phyloP scores from a whole-genome alignment of 2,329 filamentous ascomycete genomes.

The Fusarium irregulare region DNA sequence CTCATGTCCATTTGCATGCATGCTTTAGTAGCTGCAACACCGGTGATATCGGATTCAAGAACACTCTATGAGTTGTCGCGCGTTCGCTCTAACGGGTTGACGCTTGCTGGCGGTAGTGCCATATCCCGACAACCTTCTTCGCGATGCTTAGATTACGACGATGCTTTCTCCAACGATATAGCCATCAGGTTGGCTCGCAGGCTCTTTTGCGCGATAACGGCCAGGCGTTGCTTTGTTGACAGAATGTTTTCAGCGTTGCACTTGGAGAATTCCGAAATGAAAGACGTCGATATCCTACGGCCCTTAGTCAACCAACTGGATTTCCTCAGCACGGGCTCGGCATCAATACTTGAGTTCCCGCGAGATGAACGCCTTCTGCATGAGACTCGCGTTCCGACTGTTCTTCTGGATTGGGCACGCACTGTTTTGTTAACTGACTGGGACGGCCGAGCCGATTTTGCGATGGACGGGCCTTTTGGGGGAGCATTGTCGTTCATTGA shows the following conservation, averaged over 20 bases:
- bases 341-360: slow-evolving; percentile 61
- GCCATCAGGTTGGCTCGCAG: slow-evolving; percentile 69
- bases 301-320: slow-evolving; percentile 66
- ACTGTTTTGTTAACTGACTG: slow-evolving; percentile 82
- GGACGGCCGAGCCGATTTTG: slow-evolving; percentile 79
- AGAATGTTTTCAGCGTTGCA: slow-evolving; percentile 54
- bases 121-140: slow-evolving; percentile 59
- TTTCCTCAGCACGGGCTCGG: slow-evolving; percentile 58
- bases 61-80: slow-evolving; percentile 70
- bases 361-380: slow-evolving; percentile 64
- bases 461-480: slow-evolving; percentile 77
- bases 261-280: slow-evolving; percentile 45
- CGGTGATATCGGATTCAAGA: slow-evolving; percentile 60
- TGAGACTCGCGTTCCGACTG: slow-evolving; percentile 66
- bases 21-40: slow-evolving; percentile 69
- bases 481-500: slow-evolving; percentile 80
- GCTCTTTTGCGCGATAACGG: slow-evolving; percentile 67
- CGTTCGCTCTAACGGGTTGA: slow-evolving; percentile 65
- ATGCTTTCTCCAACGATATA: slow-evolving; percentile 70
- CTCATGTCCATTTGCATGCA: slow-evolving; percentile 71
- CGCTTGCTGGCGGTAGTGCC: slow-evolving; percentile 59
- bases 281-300: slow-evolving; percentile 58
- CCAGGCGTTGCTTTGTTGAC: slow-evolving; percentile 63
- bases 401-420: slow-evolving; percentile 77
- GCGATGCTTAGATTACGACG: slow-evolving; percentile 70